Evolutionary conservation across 1,284 basidiomycete genomes (phyloP).

Genomic region (Puccinia novopanici): DNA sequence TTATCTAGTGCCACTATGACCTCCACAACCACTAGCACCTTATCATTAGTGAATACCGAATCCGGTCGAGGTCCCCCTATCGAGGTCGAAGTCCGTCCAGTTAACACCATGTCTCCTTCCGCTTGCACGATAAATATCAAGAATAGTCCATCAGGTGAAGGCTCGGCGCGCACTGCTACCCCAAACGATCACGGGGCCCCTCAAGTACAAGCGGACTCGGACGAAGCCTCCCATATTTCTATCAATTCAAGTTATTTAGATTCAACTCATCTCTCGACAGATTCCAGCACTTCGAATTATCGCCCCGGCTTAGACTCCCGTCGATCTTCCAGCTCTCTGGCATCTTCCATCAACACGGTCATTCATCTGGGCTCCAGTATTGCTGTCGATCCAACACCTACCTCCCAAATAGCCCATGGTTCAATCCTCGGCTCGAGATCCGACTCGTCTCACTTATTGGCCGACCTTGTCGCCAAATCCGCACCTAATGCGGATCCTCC

Average conservation of each 20-base stretch:
- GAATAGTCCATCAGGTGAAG: neutral
- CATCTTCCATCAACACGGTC: constrained; percentile 18
- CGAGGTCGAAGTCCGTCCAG: neutral
- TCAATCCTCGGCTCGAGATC: constrained; percentile 11
- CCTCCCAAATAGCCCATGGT: neutral
- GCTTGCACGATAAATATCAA: neutral
- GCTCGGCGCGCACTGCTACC: neutral
- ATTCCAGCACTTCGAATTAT: neutral
- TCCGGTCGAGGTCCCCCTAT: neutral
- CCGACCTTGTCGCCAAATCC: constrained; percentile 5
- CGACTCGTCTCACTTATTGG: constrained; percentile 10
- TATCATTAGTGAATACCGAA: neutral
- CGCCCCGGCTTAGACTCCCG: neutral
- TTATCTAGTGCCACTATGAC: neutral
- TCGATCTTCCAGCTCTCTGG: constrained; percentile 20
- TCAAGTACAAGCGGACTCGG: neutral
- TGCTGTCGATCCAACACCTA: neutral
- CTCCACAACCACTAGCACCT: neutral
- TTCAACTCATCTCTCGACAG: neutral
- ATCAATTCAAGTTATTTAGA: neutral
- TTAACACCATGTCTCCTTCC: neutral
- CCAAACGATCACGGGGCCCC: neutral
- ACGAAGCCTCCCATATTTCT: neutral
- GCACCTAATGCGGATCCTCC: neutral
- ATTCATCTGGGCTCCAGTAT: constrained; percentile 13